A percentile compares a stretch with the other conserved stretches of the same genome.
Evolutionary conservation across 768 basidiomycete genomes (phyloP).

Genomic region (Leucosporidium yakuticum): DNA sequence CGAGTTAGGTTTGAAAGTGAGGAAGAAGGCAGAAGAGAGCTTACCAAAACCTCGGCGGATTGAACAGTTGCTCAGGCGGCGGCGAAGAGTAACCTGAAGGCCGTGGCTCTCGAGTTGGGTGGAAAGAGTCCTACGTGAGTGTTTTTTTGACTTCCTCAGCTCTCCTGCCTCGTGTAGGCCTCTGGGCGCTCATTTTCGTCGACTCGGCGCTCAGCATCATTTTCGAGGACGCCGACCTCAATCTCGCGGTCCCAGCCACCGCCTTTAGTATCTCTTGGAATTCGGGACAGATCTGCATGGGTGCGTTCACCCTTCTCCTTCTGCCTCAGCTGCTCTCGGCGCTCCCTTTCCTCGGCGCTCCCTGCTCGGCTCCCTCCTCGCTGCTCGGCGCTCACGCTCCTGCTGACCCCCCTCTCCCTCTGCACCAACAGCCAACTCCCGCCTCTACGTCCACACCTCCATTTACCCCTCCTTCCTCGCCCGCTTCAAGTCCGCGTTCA

Average conservation of each 20-base stretch:
- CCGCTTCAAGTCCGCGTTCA: constrained; percentile 55
- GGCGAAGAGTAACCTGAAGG: background rate
- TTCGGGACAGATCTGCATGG: background rate
- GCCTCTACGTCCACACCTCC: constrained; percentile 57
- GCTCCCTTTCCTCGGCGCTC: no score
- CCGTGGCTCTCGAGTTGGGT: background rate
- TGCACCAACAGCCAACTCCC: constrained; percentile 55
- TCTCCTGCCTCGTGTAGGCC: no score
- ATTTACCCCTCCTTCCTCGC: constrained; percentile 70
- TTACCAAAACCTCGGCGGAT: no score
- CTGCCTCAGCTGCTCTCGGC: no score
- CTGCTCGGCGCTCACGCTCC: no score
- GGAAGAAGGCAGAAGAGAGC: no score
- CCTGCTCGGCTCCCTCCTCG: no score
- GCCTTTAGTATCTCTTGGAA: background rate
- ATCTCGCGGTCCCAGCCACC: constrained; percentile 39
- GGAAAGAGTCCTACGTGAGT: background rate
- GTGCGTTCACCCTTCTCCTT: no score
- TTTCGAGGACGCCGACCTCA: constrained; percentile 46
- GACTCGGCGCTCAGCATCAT: constrained; percentile 53
- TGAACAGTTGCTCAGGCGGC: background rate
- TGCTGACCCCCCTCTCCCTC: constrained; percentile 31
- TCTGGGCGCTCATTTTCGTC: no score
- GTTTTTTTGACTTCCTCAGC: constrained; percentile 9
- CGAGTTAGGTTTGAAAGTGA: no score